phyloP scores from a whole-genome alignment of 345 rosid genomes.

The Citrus sinensis region DVS_A1.0 CM039161.1:19719001-19719500 shows the following conservation, averaged over 20 bases:
- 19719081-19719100: not conserved
- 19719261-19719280: not conserved
- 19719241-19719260: not conserved
- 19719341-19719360: conserved; percentile 6
- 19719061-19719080: not conserved
- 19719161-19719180: not conserved
- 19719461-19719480: not conserved
- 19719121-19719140: not conserved
- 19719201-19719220: not conserved
- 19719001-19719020: not conserved
- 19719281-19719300: conserved; percentile 8
- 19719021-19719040: not conserved
- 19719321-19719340: not conserved
- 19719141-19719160: not conserved
- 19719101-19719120: not conserved
- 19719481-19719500: no score
- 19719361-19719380: conserved; percentile 11
- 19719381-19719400: not conserved
- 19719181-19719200: not conserved
- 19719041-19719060: not conserved
- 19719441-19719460: not conserved
- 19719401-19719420: conserved; percentile 10
- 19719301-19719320: not conserved
- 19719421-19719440: not conserved
- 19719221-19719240: not conserved